Conservation (phyloP, 345 rosid genomes). For the Odontarrhena argentea region DNA sequence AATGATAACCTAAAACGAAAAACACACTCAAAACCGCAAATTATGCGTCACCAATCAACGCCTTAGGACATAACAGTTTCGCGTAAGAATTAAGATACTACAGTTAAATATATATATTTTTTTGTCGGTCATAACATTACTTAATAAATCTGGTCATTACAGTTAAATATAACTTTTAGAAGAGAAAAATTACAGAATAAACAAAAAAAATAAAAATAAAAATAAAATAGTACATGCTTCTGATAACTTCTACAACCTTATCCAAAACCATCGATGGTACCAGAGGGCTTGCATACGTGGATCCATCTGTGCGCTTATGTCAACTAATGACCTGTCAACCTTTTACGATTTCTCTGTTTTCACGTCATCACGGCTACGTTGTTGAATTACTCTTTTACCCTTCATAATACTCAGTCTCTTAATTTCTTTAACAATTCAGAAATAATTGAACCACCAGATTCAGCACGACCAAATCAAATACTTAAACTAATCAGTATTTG, state of each 20-base stretch:
- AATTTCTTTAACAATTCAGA: not conserved
- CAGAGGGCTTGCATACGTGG: conserved; percentile 34
- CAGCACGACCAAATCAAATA: conserved; percentile 8
- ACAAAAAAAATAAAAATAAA: too few species aligned
- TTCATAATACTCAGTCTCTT: not conserved
- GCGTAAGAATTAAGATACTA: not conserved
- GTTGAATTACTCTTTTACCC: conserved; percentile 5
- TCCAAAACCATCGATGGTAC: conserved; percentile 31
- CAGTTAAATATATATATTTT: not conserved
- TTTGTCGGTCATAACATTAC: too few species aligned
- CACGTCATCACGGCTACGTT: conserved; percentile 21
- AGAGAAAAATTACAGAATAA: too few species aligned
- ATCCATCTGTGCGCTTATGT: conserved; percentile 21
- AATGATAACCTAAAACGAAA: too few species aligned
- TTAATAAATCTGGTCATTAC: too few species aligned
- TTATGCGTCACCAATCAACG: too few species aligned
- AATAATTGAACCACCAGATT: not conserved
- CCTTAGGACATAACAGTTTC: too few species aligned
- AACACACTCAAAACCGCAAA: too few species aligned
- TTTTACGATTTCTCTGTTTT: not conserved
- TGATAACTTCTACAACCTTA: conserved; percentile 29
- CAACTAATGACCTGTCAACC: conserved; percentile 32
- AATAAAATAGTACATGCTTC: conserved; percentile 2
- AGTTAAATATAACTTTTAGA: too few species aligned
- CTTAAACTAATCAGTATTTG: not conserved